These are phyloP conservation scores for Dictyostelium discoideum DNA, from an alignment of 78 protist species.

Conservation along the genomic window dicty_2.7 NC_007088.5:848501-849000, in stretches of 20 bases:
- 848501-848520: not conserved
- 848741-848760: not conserved
- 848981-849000: not conserved
- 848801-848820: no score
- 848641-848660: not conserved
- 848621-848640: not conserved
- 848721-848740: not conserved
- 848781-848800: not conserved
- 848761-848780: not conserved
- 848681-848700: no score
- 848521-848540: not conserved
- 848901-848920: not conserved
- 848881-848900: not conserved
- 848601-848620: not conserved
- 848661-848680: not conserved
- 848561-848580: not conserved
- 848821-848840: not conserved
- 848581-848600: not conserved
- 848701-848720: not conserved
- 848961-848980: not conserved
- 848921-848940: not conserved
- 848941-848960: not conserved
- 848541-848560: not conserved
- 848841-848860: no score
- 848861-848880: not conserved